Evolutionary conservation across 2,329 filamentous ascomycete genomes (phyloP).

Genomic region (Fusarium sp.): DNA sequence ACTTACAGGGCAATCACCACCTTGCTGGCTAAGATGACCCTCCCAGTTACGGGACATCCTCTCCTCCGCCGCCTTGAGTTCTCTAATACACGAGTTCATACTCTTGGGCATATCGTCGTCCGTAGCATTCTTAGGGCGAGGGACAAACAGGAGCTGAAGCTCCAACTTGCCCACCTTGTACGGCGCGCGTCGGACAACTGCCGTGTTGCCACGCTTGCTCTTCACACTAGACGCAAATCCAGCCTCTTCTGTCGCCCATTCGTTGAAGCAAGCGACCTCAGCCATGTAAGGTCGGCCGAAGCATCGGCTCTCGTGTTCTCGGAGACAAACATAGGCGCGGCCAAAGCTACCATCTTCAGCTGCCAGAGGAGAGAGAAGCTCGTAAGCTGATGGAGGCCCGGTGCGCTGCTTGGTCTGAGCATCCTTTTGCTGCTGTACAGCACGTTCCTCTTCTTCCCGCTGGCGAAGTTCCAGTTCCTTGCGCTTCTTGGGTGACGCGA

Average conservation of each 20-base stretch:
- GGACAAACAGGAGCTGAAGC: conserved; percentile 93
- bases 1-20: conserved; percentile 96
- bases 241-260: conserved; percentile 93
- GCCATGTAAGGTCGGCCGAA: conserved; percentile 90
- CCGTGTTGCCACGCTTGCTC: conserved; percentile 84
- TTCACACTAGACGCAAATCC: conserved; percentile 87
- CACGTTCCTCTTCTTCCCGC: conserved; percentile 84
- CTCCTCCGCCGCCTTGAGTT: conserved; percentile 91
- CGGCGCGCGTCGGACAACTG: conserved; percentile 85
- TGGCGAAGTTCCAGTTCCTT: conserved; percentile 91
- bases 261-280: conserved; percentile 96
- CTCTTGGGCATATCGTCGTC: conserved; percentile 99
- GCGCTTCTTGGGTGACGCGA: conserved; percentile 95
- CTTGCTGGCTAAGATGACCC: conserved; percentile 93
- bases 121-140: conserved; percentile 84
- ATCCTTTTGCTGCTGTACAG: conserved; percentile 73
- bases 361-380: conserved; percentile 86
- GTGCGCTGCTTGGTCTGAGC: conserved; percentile 73
- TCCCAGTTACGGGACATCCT: conserved; percentile 84
- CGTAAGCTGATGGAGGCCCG: conserved; percentile 80
- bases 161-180: conserved; percentile 97
- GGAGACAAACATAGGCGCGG: conserved; percentile 91
- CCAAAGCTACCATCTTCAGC: conserved; percentile 95
- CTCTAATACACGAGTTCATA: conserved; percentile 95
- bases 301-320: conserved; percentile 89